Evolutionary conservation across 192 early-diverging fungal species (phyloP).

Genomic region (Backusella australiensis): DNA sequence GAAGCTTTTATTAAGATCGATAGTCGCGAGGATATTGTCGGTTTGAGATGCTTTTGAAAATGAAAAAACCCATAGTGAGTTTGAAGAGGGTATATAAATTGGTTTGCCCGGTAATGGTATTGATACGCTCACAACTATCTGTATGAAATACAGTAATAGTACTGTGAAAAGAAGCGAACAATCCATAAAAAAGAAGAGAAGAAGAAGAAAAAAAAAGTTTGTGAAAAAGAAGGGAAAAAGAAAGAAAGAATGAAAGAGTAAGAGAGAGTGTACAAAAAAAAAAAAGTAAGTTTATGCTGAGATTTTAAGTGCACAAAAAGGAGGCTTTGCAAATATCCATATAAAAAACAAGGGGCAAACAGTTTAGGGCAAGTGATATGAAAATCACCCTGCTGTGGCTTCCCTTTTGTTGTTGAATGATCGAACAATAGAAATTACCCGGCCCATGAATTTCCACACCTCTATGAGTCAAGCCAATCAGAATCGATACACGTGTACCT

Average conservation of each 20-base stretch:
- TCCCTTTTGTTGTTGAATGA: not conserved
- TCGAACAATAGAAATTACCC: not conserved
- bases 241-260: not conserved
- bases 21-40: not conserved
- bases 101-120: slow-evolving; percentile 3
- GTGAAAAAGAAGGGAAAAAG: not conserved
- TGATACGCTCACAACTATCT: not conserved
- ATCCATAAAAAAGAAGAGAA: not conserved
- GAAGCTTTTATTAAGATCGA: slow-evolving; percentile 9
- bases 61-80: slow-evolving; percentile 11
- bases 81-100: not conserved
- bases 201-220: not conserved
- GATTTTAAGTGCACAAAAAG: slow-evolving; percentile 3
- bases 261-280: not conserved
- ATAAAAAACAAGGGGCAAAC: not conserved
- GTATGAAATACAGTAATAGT: not conserved
- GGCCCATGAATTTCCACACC: not conserved
- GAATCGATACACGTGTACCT: not conserved
- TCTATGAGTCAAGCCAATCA: slow-evolving; percentile 12
- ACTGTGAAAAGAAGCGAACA: not conserved
- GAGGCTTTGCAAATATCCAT: not conserved
- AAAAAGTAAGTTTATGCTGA: not conserved
- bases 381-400: not conserved
- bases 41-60: not conserved
- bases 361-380: not conserved